Evolutionary conservation across 2,329 filamentous ascomycete genomes (phyloP), one percentile per base, ranked within the genome.

Genomic region (Didymella lethalis): DNA sequence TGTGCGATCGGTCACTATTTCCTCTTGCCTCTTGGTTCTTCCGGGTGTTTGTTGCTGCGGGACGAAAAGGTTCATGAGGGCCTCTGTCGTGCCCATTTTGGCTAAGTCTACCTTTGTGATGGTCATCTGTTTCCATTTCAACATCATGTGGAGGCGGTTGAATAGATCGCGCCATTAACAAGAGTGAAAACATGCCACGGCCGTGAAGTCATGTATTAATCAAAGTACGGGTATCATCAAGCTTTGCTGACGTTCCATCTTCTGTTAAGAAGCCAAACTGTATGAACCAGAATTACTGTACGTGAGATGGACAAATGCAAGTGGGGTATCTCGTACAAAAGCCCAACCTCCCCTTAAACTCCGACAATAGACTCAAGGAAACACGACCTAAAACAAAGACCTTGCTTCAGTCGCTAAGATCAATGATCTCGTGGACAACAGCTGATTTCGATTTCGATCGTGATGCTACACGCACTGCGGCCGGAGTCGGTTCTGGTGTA

Each of bases 331-430:
- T 45, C 16, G 38, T 40, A 32, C n/a, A n/a, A 4, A 29, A 38
- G 18, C 40, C 53, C 16, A 8, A 23, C 20, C 14, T 25, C 48
- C 7, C 25, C 8, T 4, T 4, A 32, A 7, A 38, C 20, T 23
- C 40, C 14, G 11, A 16, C 18, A 23, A 12, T 26, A 29, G 26
- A 44, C 28, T 16, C 46, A 26, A 49, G 14, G 46, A 20, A 48
- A 12, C 8, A 32, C n/a, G 44, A 18, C 20, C 40, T 48, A 46
- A 34, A 45, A 34, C 14, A n/a, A 20, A 14, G 38, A 7, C 25
- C 7, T 25, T 4, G n/a, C 18, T 14, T 55, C 26, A 59, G 16
- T 59, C 51, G 43, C 51, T 55, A 14, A 61, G 48, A 23, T 61
- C 46, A 14, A 61, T 49, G 26, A 57, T 31, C 28, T 53, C 58